Base-by-base conservation (phyloP, 1,284 basidiomycete species). In the Pyrrhoderma lamaoense region DNA sequence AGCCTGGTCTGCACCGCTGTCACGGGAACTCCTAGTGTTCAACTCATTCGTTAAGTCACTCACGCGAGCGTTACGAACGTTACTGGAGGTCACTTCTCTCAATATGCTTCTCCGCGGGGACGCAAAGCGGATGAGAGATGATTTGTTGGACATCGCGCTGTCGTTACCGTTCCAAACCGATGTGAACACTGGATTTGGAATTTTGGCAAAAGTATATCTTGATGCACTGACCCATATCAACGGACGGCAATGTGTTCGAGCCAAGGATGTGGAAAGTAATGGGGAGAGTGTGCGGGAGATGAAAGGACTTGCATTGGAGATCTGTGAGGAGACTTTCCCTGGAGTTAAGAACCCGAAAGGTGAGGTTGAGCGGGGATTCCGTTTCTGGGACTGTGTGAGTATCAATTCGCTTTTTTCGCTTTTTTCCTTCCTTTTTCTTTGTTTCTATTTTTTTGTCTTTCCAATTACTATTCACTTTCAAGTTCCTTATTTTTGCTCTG, bases 331-430 rank as follows among this genome's bases (percentile, higher is more conserved):
- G 62, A 93, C 89, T 43, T 99, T 99, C 76, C 76, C 80, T 34
- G 93, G 92, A 19, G 89, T 99, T 60, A 95, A 93, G 73, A 70
- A 69, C 56, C 90, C 95, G 5, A 82, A 83, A 67, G 71, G 71
- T 51, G 95, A 99, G 74, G 85, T 99, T 46, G 90, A 93, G 65
- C 74, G 96, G 50, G 94, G 93, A 3, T 98, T 99, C 75, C 77
- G 96, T 60, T 99, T 99, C 75, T 99, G 96, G 95, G 89, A 95
- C 64, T 79, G 93, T 66, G 93, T 95, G 65, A 74, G 91, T 80
- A 37, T 52, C 49, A 43, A 39, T 38, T 49, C 27, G 27, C 7
- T 5, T 31, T 31, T 31, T 31, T 31, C 27, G 40, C n/a, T 23
- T 42, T 21, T 44, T 44, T 23, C 9, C 21, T 31, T n/a, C 23